Evolutionary conservation across 2,329 filamentous ascomycete genomes (phyloP).

Genomic region (Aureobasidium musti): DNA sequence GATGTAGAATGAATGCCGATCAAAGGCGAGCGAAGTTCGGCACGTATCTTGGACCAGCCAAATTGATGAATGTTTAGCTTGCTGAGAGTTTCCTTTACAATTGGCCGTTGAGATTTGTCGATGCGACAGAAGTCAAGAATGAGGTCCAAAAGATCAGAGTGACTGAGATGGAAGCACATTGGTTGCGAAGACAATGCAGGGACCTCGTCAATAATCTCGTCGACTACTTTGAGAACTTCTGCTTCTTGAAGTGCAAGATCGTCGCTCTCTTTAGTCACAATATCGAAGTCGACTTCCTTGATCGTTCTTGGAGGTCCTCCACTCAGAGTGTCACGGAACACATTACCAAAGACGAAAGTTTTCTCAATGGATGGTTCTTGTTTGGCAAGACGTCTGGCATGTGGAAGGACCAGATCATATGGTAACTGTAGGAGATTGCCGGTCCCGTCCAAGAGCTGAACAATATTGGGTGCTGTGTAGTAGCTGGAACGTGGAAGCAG

Average conservation of each 20-base stretch:
- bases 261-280: conserved; percentile 74
- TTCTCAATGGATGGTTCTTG: conserved; percentile 66
- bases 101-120: conserved; percentile 64
- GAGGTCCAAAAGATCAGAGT: conserved; percentile 79
- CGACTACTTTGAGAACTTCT: conserved; percentile 88
- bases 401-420: conserved; percentile 85
- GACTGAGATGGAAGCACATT: conserved; percentile 89
- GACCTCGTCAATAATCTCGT: conserved; percentile 82
- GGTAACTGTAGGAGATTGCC: conserved; percentile 93
- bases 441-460: conserved; percentile 76
- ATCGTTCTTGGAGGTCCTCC: conserved; percentile 81
- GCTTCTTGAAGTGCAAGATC: conserved; percentile 88
- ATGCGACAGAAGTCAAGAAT: conserved; percentile 92
- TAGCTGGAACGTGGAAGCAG: conserved; percentile 81
- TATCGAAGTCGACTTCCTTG: conserved; percentile 94
- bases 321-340: conserved; percentile 76
- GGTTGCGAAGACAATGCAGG: conserved; percentile 67
- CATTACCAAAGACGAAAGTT: conserved; percentile 82
- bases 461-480: conserved; percentile 68
- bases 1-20: conserved; percentile 86
- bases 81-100: conserved; percentile 80
- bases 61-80: conserved; percentile 80
- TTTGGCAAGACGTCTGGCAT: conserved; percentile 80
- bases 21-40: conserved; percentile 75
- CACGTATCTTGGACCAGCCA: conserved; percentile 80